Base-by-base conservation (phyloP, 1,139 yeast species). In the Yamadazyma friedrichii region DNA sequence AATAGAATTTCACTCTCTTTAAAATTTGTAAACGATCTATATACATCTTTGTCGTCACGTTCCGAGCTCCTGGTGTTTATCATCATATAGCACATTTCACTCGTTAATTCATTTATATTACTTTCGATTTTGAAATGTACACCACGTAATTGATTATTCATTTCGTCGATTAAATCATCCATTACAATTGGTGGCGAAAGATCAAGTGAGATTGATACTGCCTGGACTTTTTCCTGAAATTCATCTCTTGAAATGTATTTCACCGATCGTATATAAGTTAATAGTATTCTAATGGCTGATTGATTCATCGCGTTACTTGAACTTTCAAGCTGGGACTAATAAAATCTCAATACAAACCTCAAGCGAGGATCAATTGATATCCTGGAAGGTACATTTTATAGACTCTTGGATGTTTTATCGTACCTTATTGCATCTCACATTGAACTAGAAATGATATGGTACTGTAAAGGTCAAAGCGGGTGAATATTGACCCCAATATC, bases 1-100 rank as follows among this genome's bases (percentile, higher is more conserved):
- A 74, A 58, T 33, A 70, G 77, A 29, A 79, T 66, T 46, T 80
- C 84, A 13, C 64, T 61, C 9, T 74, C 65, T 1, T 78, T 53
- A 48, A 70, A 76, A 2, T 52, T 48, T 1, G 82, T 69, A 42
- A 72, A 62, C 15, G 61, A 52, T 45, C 70, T 74, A 35, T 76
- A 64, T 1, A 70, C 57, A 2, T 64, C 70, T 41, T 75, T 76
- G 2, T 65, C 54, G 13, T 56, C 46, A 6, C 11, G 16, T 12
- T 26, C 30, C 9, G 28, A 11, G n/a, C 20, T 25, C n/a, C 25
- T 12, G 3, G 67, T 63, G 51, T 80, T 80, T 27, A 74, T 59
- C 42, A 75, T 77, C 9, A 67, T 59, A 47, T 64, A 74, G 32
- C 50, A 51, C 27, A 65, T 38, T 10, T 58, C 64, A 10, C 67